Evolutionary conservation across 176 grass and related monocot species (phyloP), one percentile per base, ranked within the genome.

Genomic region (Triticum timopheevii): DNA sequence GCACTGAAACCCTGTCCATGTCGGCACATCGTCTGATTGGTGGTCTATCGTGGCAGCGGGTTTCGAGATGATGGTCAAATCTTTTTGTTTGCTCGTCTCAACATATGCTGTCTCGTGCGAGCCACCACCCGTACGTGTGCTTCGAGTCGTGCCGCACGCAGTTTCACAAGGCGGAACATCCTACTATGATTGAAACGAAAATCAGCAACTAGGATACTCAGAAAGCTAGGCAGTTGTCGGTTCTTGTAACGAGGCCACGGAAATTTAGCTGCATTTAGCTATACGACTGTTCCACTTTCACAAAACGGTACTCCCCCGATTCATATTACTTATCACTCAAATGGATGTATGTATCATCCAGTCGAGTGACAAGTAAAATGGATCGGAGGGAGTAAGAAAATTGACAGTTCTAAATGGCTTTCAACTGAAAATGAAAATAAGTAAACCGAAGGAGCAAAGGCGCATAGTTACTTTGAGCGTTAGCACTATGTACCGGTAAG

Each of bases 21-120:
- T 89, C 82, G 87, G 87, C 68, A 89, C 44, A 59, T 50, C 50
- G 24, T 63, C 15, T 50, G 52, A 36, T 61, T 31, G 78, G 78
- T 19, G 42, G 71, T 74, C 71, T 25, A 17, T 49, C 0, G 2
- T 74, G 0, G 67, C 33, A 70, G 34, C 10, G 19, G 34, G 35
- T 70, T 70, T 8, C 17, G 30, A 17, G 30, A 67, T 31, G 65
- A 30, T 67, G 65, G 65, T 15, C 8, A 56, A 10, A 5, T 39
- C n/a, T 36, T 61, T 80, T 42, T 44, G 3, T 64, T 44, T 42
- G 78, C 59, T 17, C 16, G 13, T 81, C 63, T 19, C 79, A 16
- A 67, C 13, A 81, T 81, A 67, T 47, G 79, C 36, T 13, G 38
- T 80, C 61, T 22, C 39, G 12, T 61, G 50, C 19, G 52, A n/a